Percentiles rank a stretch among this genome's conserved stretches.
Evolutionary conservation across 306 rosid genomes (phyloP).

Genomic region (Quercus berberidifolia): DNA sequence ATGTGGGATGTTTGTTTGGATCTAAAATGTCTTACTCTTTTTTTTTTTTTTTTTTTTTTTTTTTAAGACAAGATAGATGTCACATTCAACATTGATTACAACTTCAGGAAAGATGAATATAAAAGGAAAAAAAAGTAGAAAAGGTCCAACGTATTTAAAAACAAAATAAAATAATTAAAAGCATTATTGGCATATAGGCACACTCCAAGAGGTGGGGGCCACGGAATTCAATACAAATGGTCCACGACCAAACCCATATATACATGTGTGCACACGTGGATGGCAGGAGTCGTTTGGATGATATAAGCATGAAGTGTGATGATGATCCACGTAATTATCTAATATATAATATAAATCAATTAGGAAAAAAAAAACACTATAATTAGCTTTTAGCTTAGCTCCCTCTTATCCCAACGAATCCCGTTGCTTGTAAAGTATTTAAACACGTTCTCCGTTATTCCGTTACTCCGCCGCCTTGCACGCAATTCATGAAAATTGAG

Average conservation of each 20-base stretch:
- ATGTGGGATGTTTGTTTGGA: slow-evolving; percentile 40
- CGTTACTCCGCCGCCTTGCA: slow-evolving; percentile 20
- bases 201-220: slow-evolving; percentile 49
- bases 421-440: slow-evolving; percentile 15
- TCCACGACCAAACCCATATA: slow-evolving; percentile 50
- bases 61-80: not conserved
- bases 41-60: no score
- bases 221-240: slow-evolving; percentile 32
- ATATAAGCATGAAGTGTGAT: slow-evolving; percentile 92
- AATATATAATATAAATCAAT: not conserved
- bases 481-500: slow-evolving; percentile 10
- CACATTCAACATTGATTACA: slow-evolving; percentile 19
- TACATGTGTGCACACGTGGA: slow-evolving; percentile 60
- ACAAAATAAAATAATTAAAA: slow-evolving; percentile 26
- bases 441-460: slow-evolving; percentile 19
- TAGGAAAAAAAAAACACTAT: not conserved
- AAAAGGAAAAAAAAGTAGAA: not conserved
- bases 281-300: slow-evolving; percentile 36
- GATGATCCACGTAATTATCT: slow-evolving; percentile 41
- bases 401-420: slow-evolving; percentile 7
- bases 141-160: not conserved
- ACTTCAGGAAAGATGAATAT: slow-evolving; percentile 35
- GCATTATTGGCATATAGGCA: slow-evolving; percentile 39
- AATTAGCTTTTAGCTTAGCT: not conserved
- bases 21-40: slow-evolving; percentile 11